Conservation (phyloP, 805 yeast species). For the Hanseniaspora lachancei region DNA sequence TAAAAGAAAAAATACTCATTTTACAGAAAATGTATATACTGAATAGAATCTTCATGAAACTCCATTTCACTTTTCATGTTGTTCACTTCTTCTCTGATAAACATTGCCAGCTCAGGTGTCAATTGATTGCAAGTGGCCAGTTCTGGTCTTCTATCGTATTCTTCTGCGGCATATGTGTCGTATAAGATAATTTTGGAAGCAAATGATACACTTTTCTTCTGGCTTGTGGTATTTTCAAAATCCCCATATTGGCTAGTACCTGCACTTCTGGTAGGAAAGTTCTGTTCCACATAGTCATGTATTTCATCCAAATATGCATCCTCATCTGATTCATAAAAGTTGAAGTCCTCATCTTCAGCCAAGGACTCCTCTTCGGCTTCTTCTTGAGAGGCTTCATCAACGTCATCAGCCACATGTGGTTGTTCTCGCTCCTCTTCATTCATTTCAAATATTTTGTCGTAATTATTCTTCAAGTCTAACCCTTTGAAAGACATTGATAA, state of each 20-base stretch:
- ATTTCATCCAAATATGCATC: slow-evolving; percentile 1
- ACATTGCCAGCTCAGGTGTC: slow-evolving; percentile 76
- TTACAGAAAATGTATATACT: slow-evolving; percentile 73
- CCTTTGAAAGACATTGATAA: slow-evolving; percentile 13
- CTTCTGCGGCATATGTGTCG: slow-evolving; percentile 70
- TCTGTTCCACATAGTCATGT: slow-evolving; percentile 2
- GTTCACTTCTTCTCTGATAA: slow-evolving; percentile 75
- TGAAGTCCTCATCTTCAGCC: slow-evolving; percentile 2
- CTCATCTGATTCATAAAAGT: slow-evolving; percentile 2
- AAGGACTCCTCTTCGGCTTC: background rate
- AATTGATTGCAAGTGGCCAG: slow-evolving; percentile 82
- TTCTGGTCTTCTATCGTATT: slow-evolving; percentile 88
- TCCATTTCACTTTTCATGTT: slow-evolving; percentile 67
- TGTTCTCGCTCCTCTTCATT: background rate
- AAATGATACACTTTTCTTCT: slow-evolving; percentile 37
- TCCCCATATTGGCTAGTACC: background rate
- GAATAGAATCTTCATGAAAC: slow-evolving; percentile 63
- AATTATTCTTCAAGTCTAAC: background rate
- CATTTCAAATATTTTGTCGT: background rate
- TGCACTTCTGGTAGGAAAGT: background rate
- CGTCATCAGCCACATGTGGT: background rate
- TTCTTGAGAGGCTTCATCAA: background rate
- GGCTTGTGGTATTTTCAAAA: background rate
- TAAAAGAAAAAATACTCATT: background rate
- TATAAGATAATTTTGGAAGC: slow-evolving; percentile 71